Evolutionary conservation across 148 eudicot species (phyloP), one percentile per base, ranked within the genome.

Genomic region (Talinum fruticosum): DNA sequence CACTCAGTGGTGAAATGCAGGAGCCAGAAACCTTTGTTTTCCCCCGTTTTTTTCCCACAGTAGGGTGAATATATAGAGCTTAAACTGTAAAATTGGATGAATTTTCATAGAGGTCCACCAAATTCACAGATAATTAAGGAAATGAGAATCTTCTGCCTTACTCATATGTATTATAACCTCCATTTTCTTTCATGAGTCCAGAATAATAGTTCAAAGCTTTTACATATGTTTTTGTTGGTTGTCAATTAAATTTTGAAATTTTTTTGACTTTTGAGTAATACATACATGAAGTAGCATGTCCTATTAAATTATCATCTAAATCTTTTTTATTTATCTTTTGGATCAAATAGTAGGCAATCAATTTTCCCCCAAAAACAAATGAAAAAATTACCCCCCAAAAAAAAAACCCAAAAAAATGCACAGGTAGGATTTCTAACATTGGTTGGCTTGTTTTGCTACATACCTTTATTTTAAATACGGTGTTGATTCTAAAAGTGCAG

Each of bases 41-140:
- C 10, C n/a, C 5, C 16, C 54, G 12, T 3, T 64, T 30, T 44
- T 14, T 4, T 69, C 1, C 6, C 45, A 16, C 10, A 18, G 28
- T 12, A 73, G 16, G 75, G 13, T 53, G 65, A 53, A 53, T 2
- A 32, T 53, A 21, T 47, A 29, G n/a, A 28, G 36, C 32, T 28
- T 59, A 59, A 23, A 28, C 26, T 37, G 66, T 33, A 10, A 18
- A 38, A 74, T 49, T 44, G 51, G 72, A 24, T 66, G 73, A 34
- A 73, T 12, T 65, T 65, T 23, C 75, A 47, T 71, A 64, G 41
- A 64, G 76, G 67, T 45, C 72, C 79, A 64, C 72, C 32, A 64
- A 28, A 71, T 71, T 19, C 44, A 76, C 30, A 23, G 16, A 30
- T 16, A 68, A 29, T 15, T 79, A 32, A 18, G 8, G 70, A 66